Base-by-base conservation (phyloP, 768 basidiomycete species). In the Wakefieldia striispora region DNA sequence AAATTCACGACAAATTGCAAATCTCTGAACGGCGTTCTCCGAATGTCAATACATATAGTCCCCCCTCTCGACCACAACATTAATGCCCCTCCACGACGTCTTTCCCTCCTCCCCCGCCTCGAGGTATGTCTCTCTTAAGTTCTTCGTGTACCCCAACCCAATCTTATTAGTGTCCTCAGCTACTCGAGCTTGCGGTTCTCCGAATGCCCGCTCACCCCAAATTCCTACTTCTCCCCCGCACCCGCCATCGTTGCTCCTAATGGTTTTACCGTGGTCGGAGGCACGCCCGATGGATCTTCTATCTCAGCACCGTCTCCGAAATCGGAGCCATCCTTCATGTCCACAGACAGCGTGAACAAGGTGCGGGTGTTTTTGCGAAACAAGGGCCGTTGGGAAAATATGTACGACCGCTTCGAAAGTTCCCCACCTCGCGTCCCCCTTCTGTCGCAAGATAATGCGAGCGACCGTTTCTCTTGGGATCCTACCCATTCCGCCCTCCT, bases 151-250 rank as follows among this genome's bases (percentile, higher is more conserved):
- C 13, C 8, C 12, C 45, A 10, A 12, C 17, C 31, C 31, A 27
- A 39, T 31, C 14, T 8, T 26, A 33, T 39, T 23, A 27, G 8
- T 10, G 2, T 27, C 6, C 41, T 14, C 31, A 42, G 42, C n/a
- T 40, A n/a, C 21, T 11, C 34, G 31, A 31, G 29, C 29, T 31
- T 9, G 29, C 29, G 5, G 29, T 31, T 9, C 6, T 9, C 4
- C 4, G 29, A 31, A 12, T 57, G 47, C 27, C 61, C 64, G 10
- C 47, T 9, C 6, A 64, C 65, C 3, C 66, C 66, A 5, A 54
- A 60, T 35, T 49, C 38, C 6, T 42, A 16, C 42, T 55, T 51
- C 45, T 19, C 39, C n/a, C 43, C 51, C 29, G 29, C 10, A 12
- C 29, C 29, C 29, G 29, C 10, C 45, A 49, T 68, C 31, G 37